Evolutionary conservation across 192 early-diverging fungal genomes (phyloP), one percentile per base, ranked within the genome.

Genomic region (Rhizophagus prolifer): DNA sequence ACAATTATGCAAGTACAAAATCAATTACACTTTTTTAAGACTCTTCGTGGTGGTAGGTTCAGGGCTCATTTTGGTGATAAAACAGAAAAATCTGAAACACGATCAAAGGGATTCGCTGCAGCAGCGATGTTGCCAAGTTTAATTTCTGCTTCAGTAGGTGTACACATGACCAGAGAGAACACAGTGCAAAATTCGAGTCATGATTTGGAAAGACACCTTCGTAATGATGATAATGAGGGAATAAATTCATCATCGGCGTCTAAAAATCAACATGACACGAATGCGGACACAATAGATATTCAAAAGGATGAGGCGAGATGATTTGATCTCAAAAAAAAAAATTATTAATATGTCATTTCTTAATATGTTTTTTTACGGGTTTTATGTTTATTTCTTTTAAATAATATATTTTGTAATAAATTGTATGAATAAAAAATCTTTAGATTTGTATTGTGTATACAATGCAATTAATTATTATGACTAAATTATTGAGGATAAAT

Each of bases 41-140:
- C 84, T 1, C 36, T 85, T 47, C 82, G 84, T 62, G 84, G 84
- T 23, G 84, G 84, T 34, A 77, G 84, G 2, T 50, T 85, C 13
- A 30, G 58, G 70, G 14, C 25, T 19, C 58, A 59, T 73, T 36
- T 73, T 73, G 31, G 76, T 36, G 30, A 59, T 46, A 19, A 19
- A 21, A 50, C 31, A 44, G 54, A 50, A 16, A 31, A 60, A 61
- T 36, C 3, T 47, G 46, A 47, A 9, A 71, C 23, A 19, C 78
- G 28, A 1, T 61, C 58, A 16, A 79, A 83, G 46, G 69, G 2
- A 25, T 46, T 13, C 21, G 50, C 54, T 21, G 58, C 36, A 34
- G 66, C 21, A 6, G 19, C 50, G 19, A 54, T 54, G 50, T 5
- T 54, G 6, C 5, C 50, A 54, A 54, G 50, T 54, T 54, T 54